Evolutionary conservation across 495 filamentous ascomycete genomes (phyloP), one percentile per base, ranked within the genome.

Genomic region (Penicillium tannophilum): DNA sequence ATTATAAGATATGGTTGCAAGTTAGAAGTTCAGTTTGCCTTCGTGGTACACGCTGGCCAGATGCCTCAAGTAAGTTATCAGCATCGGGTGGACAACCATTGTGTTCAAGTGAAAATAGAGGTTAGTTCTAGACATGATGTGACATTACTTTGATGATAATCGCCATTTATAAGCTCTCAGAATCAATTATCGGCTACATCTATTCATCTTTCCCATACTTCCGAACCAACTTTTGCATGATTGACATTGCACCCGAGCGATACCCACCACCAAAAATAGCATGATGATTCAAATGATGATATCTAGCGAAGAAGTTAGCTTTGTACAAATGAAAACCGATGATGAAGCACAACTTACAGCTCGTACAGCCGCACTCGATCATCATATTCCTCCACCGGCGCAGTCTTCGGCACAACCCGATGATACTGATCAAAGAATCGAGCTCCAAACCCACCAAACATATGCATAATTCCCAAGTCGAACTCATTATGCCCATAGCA

Each of bases 251-350:
- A 24, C 89, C 88, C 17, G 78, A 78, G 26, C 83, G 79, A 72
- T 96, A 96, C 4, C 87, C 86, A 3, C 86, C 84, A 0, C 89
- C 89, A 73, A 97, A 97, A 47, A 96, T 77, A 6, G 89, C 88
- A 78, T 90, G 85, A 58, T 96, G 92, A 55, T 96, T 97, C 45
- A 97, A 70, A 75, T 96, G 89, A 70, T 97, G 93, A 68, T 96
- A 94, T 44, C 88, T 92, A 44, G 48, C 35, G 19, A 16, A 54
- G 6, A 19, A 19, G 58, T 42, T 17, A 56, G 19, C 48, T 8
- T 28, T 7, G 4, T 28, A 28, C 8, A n/a, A 16, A 44, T 17
- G 20, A 20, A 48, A 12, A 1, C 42, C 43, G 28, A 30, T 31
- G 16, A 49, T 51, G 31, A 54, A 23, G n/a, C 43, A n/a, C 59